phyloP scores from a whole-genome alignment of 2,329 filamentous ascomycete species.

The Arthrobotrys entomopaga region DNA sequence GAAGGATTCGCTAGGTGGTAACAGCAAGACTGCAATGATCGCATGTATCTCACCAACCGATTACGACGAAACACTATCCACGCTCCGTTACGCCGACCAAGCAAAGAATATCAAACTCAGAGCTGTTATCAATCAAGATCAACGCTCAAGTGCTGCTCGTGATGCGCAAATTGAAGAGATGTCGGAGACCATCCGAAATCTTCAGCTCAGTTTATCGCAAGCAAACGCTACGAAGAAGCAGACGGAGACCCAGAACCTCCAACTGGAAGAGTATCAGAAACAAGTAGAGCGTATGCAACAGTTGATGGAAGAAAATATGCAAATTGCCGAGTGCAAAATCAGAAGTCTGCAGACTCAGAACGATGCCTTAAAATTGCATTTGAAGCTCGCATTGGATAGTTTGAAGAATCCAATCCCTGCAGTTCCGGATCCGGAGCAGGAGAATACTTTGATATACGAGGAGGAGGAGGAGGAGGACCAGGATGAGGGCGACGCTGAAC shows the following conservation, averaged over 20 bases:
- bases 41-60: constrained; percentile 94
- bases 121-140: constrained; percentile 94
- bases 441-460: constrained; percentile 65
- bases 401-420: constrained; percentile 79
- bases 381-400: constrained; percentile 80
- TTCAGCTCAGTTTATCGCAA: constrained; percentile 80
- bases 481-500: constrained; percentile 71
- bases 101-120: constrained; percentile 96
- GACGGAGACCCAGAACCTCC: constrained; percentile 79
- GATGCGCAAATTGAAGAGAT: constrained; percentile 94
- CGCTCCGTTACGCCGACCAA: constrained; percentile 95
- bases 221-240: constrained; percentile 77
- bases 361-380: constrained; percentile 84
- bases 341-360: constrained; percentile 88
- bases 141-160: constrained; percentile 88
- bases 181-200: constrained; percentile 88
- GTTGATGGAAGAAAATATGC: constrained; percentile 91
- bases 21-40: constrained; percentile 99
- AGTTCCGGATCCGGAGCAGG: constrained; percentile 70
- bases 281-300: constrained; percentile 90
- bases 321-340: constrained; percentile 94
- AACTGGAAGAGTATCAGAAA: constrained; percentile 91
- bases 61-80: constrained; percentile 96
- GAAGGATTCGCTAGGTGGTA: constrained; percentile 94
- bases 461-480: constrained; percentile 65